phyloP scores from a whole-genome alignment of 257 asterid species.

The Nemophila menziesii region DNA sequence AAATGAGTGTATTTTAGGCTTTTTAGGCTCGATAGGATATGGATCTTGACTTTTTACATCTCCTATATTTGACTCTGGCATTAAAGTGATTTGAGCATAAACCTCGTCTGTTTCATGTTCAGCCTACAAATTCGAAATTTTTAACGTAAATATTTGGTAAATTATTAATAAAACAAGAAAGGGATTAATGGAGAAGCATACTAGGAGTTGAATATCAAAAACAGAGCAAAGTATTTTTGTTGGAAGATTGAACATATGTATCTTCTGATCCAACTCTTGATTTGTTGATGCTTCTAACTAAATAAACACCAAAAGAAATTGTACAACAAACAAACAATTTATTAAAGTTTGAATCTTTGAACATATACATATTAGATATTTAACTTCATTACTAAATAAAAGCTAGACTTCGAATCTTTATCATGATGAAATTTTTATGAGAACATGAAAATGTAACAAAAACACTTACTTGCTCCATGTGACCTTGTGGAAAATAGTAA shows the following conservation, averaged over 20 bases:
- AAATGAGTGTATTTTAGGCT: conserved; percentile 58
- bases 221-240: conserved; percentile 79
- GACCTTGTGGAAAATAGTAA: conserved; percentile 97
- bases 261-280: conserved; percentile 67
- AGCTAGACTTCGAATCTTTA: conserved; percentile 15
- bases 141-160: not conserved
- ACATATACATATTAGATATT: not conserved
- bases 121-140: conserved; percentile 34
- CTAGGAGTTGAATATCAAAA: conserved; percentile 53
- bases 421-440: not conserved
- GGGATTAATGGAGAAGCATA: conserved; percentile 23
- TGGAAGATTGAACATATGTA: conserved; percentile 62
- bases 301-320: conserved; percentile 12
- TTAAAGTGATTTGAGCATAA: conserved; percentile 76
- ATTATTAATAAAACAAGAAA: not conserved
- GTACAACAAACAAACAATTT: conserved; percentile 3
- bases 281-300: conserved; percentile 96
- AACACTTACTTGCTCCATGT: conserved; percentile 82
- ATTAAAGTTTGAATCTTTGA: not conserved
- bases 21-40: conserved; percentile 37
- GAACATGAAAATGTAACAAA: not conserved
- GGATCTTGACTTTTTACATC: conserved; percentile 45
- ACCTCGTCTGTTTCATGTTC: conserved; percentile 86
- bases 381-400: conserved; percentile 10
- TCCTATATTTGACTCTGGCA: conserved; percentile 69